Base-by-base conservation (phyloP, 495 filamentous ascomycete genomes). In the Talaromyces liani region DNA sequence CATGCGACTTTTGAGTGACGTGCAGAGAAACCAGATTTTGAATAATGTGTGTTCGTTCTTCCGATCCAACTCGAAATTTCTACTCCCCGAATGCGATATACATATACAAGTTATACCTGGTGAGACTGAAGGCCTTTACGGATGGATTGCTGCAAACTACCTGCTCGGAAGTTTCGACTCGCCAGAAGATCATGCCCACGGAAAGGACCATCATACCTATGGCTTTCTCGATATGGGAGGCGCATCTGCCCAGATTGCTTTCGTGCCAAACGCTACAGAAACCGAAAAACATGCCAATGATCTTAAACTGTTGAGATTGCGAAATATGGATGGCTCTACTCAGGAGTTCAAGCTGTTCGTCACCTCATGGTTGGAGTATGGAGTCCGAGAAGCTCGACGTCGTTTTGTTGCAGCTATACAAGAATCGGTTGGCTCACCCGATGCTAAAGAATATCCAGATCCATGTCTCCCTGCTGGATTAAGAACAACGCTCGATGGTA, bases 81-180 rank as follows among this genome's bases (percentile, higher is more conserved):
- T 87, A 57, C 82, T 99, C 4, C 92, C 94, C 39, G 92, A 98
- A 71, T 99, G 94, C 77, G 85, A 82, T 60, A 73, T 90, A 4
- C 92, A 99, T 69, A 90, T 99, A 24, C 93, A 97, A 69, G 92
- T 97, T 12, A 98, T 99, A 63, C 86, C 91, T 1, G 94, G 94
- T n/a, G 93, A 96, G 70, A 98, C 95, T 0, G 94, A 99, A 73
- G 94, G 93, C 18, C 73, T 99, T 47, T 99, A 98, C 67, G 94
- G 94, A n/a, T 99, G 94, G 94, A 88, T 98, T 66, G 94, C 94
- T 36, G 87, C 93, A n/a, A 99, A 99, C 70, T 99, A 98, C 70
- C 76, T 99, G 20, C 78, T 99, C 34, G 92, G 91, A n/a, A 91
- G 91, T 2, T 98, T 98, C 66, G 89, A 98, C 72, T 74, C 82